phyloP scores from a whole-genome alignment of 176 grass and related monocot genomes.

The Cenchrus purpureus region DNA sequence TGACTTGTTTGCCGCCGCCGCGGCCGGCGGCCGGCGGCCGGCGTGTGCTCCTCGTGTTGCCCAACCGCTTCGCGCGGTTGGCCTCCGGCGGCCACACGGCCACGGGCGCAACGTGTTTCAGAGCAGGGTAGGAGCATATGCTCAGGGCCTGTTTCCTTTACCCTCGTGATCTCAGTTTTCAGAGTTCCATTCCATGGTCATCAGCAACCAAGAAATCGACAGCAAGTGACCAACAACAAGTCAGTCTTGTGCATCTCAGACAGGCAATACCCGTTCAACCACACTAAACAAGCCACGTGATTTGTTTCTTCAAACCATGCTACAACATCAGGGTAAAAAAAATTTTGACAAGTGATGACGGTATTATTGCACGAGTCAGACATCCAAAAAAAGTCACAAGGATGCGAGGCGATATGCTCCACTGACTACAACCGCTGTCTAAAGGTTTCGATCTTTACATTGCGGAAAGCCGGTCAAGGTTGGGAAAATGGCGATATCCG shows the following conservation, averaged over 20 bases:
- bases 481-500: neutral
- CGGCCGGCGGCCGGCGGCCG: neutral
- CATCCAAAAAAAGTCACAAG: neutral
- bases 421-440: neutral
- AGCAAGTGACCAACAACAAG: neutral
- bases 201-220: neutral
- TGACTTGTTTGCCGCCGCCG: neutral
- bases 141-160: neutral
- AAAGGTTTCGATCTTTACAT: neutral
- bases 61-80: neutral
- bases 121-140: neutral
- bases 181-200: neutral
- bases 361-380: neutral
- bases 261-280: too few relatives aligned
- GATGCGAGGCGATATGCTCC: neutral
- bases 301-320: neutral
- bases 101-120: neutral
- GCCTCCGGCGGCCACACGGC: neutral
- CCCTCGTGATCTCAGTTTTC: too few relatives aligned
- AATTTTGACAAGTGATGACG: neutral
- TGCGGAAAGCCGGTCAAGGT: conserved; percentile 23
- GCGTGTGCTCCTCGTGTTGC: neutral
- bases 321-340: neutral
- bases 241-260: neutral
- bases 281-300: neutral